Evolutionary conservation across 805 yeast species (phyloP).

Genomic region (Nakazawaea ambrosiae): DNA sequence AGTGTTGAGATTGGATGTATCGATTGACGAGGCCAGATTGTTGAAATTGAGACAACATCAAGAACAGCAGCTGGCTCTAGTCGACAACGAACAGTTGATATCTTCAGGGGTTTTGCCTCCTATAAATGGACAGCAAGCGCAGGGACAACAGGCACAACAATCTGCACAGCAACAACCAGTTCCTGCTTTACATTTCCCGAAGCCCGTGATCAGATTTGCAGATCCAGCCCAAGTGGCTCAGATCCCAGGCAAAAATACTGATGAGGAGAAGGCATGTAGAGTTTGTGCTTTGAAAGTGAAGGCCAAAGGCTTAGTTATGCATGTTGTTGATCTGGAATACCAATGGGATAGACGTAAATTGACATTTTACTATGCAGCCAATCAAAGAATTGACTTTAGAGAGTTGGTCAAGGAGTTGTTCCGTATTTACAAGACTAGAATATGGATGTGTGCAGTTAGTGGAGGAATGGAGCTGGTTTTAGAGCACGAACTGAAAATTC

Average conservation of each 20-base stretch:
- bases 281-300: conserved; percentile 54
- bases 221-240: conserved; percentile 53
- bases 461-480: conserved; percentile 8
- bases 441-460: conserved; percentile 79
- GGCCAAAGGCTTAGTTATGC: conserved; percentile 45
- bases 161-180: conserved; percentile 15
- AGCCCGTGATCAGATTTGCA: conserved; percentile 59
- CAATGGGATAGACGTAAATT: conserved; percentile 81
- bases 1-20: conserved; percentile 49
- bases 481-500: not conserved
- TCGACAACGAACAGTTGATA: conserved; percentile 28
- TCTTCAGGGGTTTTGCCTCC: conserved; percentile 1
- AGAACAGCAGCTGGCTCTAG: conserved; percentile 63
- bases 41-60: conserved; percentile 60
- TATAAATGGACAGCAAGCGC: not conserved
- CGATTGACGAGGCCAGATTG: conserved; percentile 60
- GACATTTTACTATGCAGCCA: conserved; percentile 63
- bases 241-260: conserved; percentile 49
- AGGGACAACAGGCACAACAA: conserved; percentile 11
- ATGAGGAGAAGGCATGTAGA: conserved; percentile 62
- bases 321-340: conserved; percentile 70
- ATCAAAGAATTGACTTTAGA: conserved; percentile 67
- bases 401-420: conserved; percentile 72
- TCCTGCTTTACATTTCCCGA: conserved; percentile 58
- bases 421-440: conserved; percentile 69